phyloP scores from a whole-genome alignment of 2,329 filamentous ascomycete species.

The Exophiala xenobiotica region DNA sequence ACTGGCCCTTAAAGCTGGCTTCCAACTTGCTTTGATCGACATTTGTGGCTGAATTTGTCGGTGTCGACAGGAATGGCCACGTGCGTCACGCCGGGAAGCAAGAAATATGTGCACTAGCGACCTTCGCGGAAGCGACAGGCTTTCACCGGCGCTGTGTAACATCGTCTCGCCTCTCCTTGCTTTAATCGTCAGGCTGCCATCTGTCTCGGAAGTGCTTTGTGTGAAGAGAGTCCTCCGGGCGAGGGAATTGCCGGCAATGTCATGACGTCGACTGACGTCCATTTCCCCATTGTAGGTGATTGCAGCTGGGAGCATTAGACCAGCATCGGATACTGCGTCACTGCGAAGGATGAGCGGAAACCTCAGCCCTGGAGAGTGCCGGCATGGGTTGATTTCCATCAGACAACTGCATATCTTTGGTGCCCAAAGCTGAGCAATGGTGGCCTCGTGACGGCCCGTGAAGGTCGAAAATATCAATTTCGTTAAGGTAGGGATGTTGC shows the following conservation, averaged over 20 bases:
- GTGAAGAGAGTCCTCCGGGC: background rate
- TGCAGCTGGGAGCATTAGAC: too few relatives aligned
- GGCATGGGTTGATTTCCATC: background rate
- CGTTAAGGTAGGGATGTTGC: too few relatives aligned
- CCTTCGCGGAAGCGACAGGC: background rate
- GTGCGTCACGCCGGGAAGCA: slow-evolving; percentile 10
- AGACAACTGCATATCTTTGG: background rate
- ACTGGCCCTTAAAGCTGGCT: too few relatives aligned
- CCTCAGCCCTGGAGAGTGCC: too few relatives aligned
- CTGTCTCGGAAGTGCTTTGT: background rate
- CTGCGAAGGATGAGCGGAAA: too few relatives aligned
- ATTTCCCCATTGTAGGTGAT: too few relatives aligned
- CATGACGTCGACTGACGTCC: background rate
- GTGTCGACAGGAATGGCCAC: background rate
- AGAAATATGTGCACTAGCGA: slow-evolving; percentile 14
- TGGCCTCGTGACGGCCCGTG: background rate
- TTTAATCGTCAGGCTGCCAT: background rate
- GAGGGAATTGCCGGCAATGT: background rate
- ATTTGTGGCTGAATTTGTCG: too few relatives aligned
- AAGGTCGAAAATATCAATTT: too few relatives aligned
- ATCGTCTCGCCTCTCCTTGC: background rate
- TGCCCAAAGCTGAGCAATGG: background rate
- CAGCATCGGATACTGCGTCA: too few relatives aligned
- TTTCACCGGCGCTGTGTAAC: background rate
- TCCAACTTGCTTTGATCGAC: too few relatives aligned